These are phyloP conservation scores for Colletotrichum incanum DNA, from an alignment of 2,329 filamentous ascomycete species.

Conservation along the genomic window DNA sequence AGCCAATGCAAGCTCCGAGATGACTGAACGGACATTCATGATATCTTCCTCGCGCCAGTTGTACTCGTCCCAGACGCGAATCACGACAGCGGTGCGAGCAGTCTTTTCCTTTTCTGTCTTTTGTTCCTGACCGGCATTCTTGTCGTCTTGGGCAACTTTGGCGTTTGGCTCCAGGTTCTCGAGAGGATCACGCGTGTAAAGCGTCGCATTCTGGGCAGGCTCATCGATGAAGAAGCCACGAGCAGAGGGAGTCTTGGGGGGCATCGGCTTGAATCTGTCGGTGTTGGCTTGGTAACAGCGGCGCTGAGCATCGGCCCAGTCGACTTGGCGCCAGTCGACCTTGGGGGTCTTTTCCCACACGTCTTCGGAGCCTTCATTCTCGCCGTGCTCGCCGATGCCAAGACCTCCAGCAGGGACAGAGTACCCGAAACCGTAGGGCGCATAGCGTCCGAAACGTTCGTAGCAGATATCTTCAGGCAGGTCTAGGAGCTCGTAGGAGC, in stretches of 20 bases:
- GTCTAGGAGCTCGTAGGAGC: slow-evolving; percentile 87
- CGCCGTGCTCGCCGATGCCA: slow-evolving; percentile 88
- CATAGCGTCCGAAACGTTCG: slow-evolving; percentile 89
- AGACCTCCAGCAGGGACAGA: slow-evolving; percentile 83
- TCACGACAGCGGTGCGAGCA: slow-evolving; percentile 81
- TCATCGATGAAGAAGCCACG: slow-evolving; percentile 69
- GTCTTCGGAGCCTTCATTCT: slow-evolving; percentile 83
- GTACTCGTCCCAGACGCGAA: slow-evolving; percentile 88
- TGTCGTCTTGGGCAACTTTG: slow-evolving; percentile 15
- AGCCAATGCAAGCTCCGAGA: slow-evolving; percentile 84
- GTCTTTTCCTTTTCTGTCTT: slow-evolving; percentile 52
- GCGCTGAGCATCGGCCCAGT: slow-evolving; percentile 85
- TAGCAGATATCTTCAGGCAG: slow-evolving; percentile 92
- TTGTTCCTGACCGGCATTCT: slow-evolving; percentile 44
- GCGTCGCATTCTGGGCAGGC: slow-evolving; percentile 46
- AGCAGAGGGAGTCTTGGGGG: slow-evolving; percentile 56
- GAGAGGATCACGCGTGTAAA: slow-evolving; percentile 40
- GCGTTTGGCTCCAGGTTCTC: slow-evolving; percentile 36
- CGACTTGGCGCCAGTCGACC: slow-evolving; percentile 82
- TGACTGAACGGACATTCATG: slow-evolving; percentile 86
- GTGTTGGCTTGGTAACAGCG: slow-evolving; percentile 81
- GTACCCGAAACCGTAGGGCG: slow-evolving; percentile 93
- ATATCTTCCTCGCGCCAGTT: slow-evolving; percentile 85
- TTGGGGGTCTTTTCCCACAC: slow-evolving; percentile 82
- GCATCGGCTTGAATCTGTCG: slow-evolving; percentile 74